These are phyloP conservation scores for Ceriops decandra DNA, from an alignment of 345 rosid genomes.

Conservation along the genomic window DNA sequence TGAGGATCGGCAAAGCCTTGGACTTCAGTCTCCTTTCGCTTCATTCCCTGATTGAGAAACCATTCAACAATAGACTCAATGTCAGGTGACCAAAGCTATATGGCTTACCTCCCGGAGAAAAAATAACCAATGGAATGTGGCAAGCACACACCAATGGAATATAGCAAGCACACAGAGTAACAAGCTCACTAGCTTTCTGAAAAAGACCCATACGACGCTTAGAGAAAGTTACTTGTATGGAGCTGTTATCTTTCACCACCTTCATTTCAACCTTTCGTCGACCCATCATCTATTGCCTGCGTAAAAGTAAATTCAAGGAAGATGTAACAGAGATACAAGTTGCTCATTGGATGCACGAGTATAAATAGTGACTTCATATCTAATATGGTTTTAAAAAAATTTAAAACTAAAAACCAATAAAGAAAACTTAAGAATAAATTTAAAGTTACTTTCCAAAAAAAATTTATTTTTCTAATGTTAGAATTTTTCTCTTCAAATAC, in stretches of 20 bases:
- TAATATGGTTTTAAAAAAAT: no score
- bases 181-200: conserved; percentile 25
- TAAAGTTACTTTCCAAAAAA: no score
- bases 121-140: conserved; percentile 7
- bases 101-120: conserved; percentile 21
- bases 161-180: conserved; percentile 11
- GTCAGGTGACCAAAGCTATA: conserved; percentile 15
- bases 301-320: no score
- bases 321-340: neutral
- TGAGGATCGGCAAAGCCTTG: neutral
- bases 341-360: neutral
- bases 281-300: conserved; percentile 2
- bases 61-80: neutral
- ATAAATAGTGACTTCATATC: neutral
- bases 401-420: no score
- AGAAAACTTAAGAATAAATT: no score
- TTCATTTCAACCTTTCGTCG: conserved; percentile 21
- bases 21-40: neutral
- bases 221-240: conserved; percentile 19
- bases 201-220: conserved; percentile 20
- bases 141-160: conserved; percentile 12
- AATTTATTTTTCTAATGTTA: no score
- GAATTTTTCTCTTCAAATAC: no score
- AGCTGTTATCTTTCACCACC: conserved; percentile 17
- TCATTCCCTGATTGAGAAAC: conserved; percentile 13